phyloP scores from a whole-genome alignment of 306 rosid genomes.

The Hippophae tibetana region DNA sequence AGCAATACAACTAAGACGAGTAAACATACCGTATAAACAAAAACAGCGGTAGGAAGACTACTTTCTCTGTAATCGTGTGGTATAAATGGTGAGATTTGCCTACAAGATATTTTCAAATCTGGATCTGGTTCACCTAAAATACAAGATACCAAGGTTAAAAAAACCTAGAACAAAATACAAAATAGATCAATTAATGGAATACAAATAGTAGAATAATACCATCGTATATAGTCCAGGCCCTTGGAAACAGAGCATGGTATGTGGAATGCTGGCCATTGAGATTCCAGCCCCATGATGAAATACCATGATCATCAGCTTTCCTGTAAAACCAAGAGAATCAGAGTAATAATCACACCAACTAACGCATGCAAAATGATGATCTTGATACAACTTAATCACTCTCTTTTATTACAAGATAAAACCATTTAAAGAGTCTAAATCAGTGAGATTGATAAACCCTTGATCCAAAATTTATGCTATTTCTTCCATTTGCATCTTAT shows the following conservation, averaged over 20 bases:
- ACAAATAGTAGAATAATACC: slow-evolving; percentile 43
- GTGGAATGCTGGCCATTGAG: slow-evolving; percentile 93
- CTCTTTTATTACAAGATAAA: neutral
- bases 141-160: slow-evolving; percentile 15
- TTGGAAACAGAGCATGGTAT: slow-evolving; percentile 96
- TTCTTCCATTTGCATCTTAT: neutral
- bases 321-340: slow-evolving; percentile 29
- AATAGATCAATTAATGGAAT: slow-evolving; percentile 1
- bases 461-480: neutral
- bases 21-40: slow-evolving; percentile 73
- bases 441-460: neutral
- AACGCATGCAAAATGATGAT: slow-evolving; percentile 1
- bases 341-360: slow-evolving; percentile 5
- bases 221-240: slow-evolving; percentile 98
- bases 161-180: slow-evolving; percentile 2
- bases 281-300: slow-evolving; percentile 99
- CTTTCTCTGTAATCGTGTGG: slow-evolving; percentile 94
- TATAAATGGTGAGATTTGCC: slow-evolving; percentile 94
- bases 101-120: slow-evolving; percentile 82
- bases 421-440: neutral
- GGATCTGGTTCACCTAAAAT: slow-evolving; percentile 93
- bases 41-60: slow-evolving; percentile 93
- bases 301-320: slow-evolving; percentile 74
- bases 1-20: neutral
- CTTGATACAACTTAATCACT: neutral